Evolutionary conservation across 768 basidiomycete species (phyloP).

Genomic region (Boletus vinaceobasis): DNA sequence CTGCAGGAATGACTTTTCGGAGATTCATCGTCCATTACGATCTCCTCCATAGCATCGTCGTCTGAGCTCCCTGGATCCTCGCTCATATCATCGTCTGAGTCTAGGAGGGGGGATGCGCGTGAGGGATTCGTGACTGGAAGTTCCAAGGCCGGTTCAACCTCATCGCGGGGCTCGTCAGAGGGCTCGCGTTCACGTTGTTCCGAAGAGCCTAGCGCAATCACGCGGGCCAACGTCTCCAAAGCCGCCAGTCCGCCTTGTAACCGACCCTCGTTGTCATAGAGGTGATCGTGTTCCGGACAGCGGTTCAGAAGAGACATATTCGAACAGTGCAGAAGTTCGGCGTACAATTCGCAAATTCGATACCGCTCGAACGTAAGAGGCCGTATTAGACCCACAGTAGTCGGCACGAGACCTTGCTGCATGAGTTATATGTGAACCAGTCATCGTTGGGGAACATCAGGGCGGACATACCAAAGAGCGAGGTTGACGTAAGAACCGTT

Average conservation of each 20-base stretch:
- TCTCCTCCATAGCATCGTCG: conserved; percentile 81
- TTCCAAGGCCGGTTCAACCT: conserved; percentile 61
- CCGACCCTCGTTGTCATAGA: conserved; percentile 82
- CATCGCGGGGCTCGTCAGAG: conserved; percentile 55
- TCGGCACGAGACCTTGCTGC: conserved; percentile 65
- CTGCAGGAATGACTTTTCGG: conserved; percentile 28
- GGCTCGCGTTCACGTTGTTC: conserved; percentile 52
- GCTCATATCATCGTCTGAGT: conserved; percentile 80
- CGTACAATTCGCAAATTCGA: conserved; percentile 94
- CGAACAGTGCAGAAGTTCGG: conserved; percentile 95
- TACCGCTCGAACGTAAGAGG: conserved; percentile 95
- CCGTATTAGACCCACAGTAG: conserved; percentile 67
- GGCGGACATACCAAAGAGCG: conserved; percentile 64
- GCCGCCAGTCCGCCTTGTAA: conserved; percentile 83
- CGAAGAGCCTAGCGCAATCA: conserved; percentile 64
- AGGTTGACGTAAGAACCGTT: conserved; percentile 66
- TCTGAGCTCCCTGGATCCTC: conserved; percentile 71
- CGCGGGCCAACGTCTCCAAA: conserved; percentile 82
- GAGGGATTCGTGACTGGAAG: conserved; percentile 60
- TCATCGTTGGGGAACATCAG: conserved; percentile 1
- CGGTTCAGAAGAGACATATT: conserved; percentile 97
- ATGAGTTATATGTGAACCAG: conserved; percentile 10
- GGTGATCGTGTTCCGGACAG: conserved; percentile 54
- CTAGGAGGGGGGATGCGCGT: conserved; percentile 49
- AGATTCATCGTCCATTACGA: conserved; percentile 69